phyloP scores from a whole-genome alignment of 257 asterid species.

The Ophiorrhiza pumila region DNA sequence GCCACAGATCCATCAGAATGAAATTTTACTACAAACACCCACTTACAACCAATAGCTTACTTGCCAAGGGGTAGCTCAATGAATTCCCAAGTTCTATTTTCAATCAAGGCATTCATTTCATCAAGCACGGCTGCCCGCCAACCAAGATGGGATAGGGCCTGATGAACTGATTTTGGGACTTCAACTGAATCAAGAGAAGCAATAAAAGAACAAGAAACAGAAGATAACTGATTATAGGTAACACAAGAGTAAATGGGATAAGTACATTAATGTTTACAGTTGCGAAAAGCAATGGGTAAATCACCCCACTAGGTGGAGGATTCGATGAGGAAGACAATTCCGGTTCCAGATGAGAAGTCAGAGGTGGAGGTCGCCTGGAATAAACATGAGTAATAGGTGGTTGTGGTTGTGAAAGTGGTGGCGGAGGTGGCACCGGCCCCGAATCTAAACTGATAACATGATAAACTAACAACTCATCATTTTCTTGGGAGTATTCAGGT shows the following conservation, averaged over 20 bases:
- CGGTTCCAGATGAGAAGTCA: neutral
- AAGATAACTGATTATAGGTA: neutral
- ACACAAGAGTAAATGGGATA: neutral
- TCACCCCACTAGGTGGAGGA: neutral
- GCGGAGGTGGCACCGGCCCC: no score
- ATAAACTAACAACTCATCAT: no score
- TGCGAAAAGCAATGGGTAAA: neutral
- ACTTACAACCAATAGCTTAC: neutral
- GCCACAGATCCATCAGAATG: no score
- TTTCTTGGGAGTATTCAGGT: no score
- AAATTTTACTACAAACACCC: no score
- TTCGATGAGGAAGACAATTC: neutral
- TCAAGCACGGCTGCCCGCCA: neutral
- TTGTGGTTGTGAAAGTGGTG: no score
- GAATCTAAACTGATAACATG: no score
- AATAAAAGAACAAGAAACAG: neutral
- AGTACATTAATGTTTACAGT: neutral
- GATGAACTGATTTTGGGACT: neutral
- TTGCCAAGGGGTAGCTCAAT: neutral
- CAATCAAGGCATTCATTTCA: neutral
- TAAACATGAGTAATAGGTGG: no score
- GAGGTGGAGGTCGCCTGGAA: no score
- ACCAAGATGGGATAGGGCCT: neutral
- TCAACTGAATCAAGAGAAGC: neutral
- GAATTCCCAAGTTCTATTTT: neutral